These are phyloP conservation scores for Neurospora sp. DNA, from an alignment of 2,329 filamentous ascomycete genomes.

Conservation along the genomic window DNA sequence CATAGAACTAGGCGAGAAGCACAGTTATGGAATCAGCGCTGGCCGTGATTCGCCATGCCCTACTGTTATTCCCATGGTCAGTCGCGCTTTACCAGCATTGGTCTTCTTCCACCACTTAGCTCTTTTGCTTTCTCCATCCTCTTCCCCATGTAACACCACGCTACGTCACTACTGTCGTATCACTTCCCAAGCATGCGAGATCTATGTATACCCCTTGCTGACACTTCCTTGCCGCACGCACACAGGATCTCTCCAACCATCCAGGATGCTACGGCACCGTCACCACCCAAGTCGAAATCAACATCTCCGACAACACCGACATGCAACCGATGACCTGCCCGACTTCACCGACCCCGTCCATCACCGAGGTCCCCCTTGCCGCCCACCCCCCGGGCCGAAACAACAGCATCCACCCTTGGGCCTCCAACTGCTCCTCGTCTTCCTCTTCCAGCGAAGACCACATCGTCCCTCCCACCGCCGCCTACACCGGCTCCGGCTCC, in stretches of 20 bases:
- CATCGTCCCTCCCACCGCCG: not conserved
- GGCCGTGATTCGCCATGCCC: slow-evolving; percentile 15
- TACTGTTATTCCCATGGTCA: not conserved
- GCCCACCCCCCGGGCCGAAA: not conserved
- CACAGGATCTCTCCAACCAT: slow-evolving; percentile 18
- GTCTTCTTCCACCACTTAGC: not conserved
- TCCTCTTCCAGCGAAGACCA: slow-evolving; percentile 1
- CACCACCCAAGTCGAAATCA: slow-evolving; percentile 43
- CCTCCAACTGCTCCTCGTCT: not conserved
- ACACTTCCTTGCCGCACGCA: not conserved
- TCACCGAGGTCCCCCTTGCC: slow-evolving; percentile 7
- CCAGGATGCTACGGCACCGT: slow-evolving; percentile 38
- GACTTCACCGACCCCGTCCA: slow-evolving; percentile 12
- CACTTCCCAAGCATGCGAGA: not conserved
- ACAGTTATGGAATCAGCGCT: not conserved
- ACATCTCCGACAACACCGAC: slow-evolving; percentile 22
- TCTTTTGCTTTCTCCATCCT: not conserved
- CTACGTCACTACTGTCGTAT: slow-evolving; percentile 6
- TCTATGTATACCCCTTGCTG: slow-evolving; percentile 1
- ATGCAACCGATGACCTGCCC: slow-evolving; percentile 6
- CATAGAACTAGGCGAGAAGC: slow-evolving; percentile 23
- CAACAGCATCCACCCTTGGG: slow-evolving; percentile 9
- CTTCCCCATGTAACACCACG: not conserved
- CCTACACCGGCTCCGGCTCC: not conserved
- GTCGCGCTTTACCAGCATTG: not conserved